Conservation (phyloP, 345 rosid genomes). For the Syzygium grande region DNA sequence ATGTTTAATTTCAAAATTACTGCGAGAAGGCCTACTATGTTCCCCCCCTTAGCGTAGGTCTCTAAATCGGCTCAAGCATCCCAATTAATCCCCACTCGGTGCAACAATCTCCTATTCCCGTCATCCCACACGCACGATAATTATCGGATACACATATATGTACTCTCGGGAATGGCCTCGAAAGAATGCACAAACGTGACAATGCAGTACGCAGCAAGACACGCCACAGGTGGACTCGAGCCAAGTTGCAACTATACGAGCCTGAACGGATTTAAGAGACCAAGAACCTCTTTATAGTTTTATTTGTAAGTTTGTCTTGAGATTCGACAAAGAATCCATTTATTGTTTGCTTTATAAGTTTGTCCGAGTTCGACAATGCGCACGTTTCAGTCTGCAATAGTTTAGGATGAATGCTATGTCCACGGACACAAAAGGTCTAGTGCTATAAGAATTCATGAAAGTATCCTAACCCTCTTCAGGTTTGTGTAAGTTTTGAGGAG, state of each 20-base stretch:
- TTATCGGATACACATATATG: background rate
- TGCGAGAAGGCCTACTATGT: background rate
- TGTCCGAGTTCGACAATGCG: background rate
- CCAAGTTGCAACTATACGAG: background rate
- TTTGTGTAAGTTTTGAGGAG: background rate
- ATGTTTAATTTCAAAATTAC: background rate
- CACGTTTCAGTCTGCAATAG: background rate
- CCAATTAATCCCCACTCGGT: background rate
- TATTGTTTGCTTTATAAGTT: background rate
- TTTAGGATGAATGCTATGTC: background rate
- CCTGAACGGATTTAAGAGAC: background rate
- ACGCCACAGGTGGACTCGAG: background rate
- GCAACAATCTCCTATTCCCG: background rate
- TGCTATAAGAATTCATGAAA: background rate
- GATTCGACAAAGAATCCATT: background rate
- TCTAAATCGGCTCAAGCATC: background rate
- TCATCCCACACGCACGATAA: background rate
- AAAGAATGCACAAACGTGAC: background rate
- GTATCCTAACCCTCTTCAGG: too few species aligned
- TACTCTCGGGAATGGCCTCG: background rate
- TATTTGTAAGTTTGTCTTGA: too few species aligned
- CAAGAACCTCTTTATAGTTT: background rate
- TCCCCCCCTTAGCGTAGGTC: too few species aligned
- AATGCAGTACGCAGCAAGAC: fast-evolving
- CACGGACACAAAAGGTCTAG: background rate